Conservation (phyloP, 2,329 filamentous ascomycete genomes). For the Botrytis byssoidea region DNA sequence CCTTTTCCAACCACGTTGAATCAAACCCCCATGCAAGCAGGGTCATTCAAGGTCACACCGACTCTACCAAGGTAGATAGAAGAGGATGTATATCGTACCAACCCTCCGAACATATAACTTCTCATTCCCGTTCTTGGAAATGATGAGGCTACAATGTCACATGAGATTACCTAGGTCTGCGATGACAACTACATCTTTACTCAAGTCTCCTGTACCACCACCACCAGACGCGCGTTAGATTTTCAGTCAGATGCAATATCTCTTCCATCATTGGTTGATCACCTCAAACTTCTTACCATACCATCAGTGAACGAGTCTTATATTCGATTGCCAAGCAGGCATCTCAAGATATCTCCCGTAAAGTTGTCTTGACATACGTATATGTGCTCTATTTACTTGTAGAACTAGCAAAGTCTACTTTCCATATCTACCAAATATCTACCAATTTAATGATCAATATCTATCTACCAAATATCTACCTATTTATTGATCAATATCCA, state of each 20-base stretch:
- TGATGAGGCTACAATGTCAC: not conserved
- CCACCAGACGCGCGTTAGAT: slow-evolving; percentile 19
- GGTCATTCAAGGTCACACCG: slow-evolving; percentile 9
- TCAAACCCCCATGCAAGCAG: slow-evolving; percentile 3
- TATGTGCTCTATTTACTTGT: not conserved
- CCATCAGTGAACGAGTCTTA: not conserved
- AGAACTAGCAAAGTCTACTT: not conserved
- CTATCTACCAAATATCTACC: too few species aligned
- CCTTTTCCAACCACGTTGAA: not conserved
- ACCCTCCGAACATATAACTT: not conserved
- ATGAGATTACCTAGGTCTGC: not conserved
- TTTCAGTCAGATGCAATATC: not conserved
- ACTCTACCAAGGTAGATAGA: not conserved
- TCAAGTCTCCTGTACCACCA: not conserved
- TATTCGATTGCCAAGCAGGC: slow-evolving; percentile 4
- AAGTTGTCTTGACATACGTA: not conserved
- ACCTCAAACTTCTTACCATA: not conserved
- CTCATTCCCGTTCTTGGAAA: not conserved
- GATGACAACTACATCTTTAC: not conserved
- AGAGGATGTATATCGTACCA: not conserved
- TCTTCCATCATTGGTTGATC: not conserved
- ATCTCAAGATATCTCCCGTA: not conserved
- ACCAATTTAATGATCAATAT: too few species aligned
- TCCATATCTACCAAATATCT: too few species aligned
- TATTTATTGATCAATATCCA: not conserved